Percentiles rank a stretch among this genome's conserved stretches.
Evolutionary conservation across 805 yeast genomes (phyloP).

Genomic region (Yarrowia sp.): DNA sequence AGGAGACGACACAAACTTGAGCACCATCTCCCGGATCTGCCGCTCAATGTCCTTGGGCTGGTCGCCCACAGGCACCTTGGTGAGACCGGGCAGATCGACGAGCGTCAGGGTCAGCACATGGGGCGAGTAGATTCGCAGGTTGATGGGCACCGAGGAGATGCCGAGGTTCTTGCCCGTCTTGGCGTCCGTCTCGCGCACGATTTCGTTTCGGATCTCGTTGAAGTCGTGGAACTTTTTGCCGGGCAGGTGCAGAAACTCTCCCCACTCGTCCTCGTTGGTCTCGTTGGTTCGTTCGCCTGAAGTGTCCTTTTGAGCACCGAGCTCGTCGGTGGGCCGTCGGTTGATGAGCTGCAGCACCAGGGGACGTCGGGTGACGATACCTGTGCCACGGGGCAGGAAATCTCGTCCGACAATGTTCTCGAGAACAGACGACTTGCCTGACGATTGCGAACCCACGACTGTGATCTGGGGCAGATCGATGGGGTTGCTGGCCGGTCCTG

Average conservation of each 20-base stretch:
- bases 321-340: conserved; percentile 55
- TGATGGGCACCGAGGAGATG: conserved; percentile 90
- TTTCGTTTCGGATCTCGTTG: conserved; percentile 86
- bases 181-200: conserved; percentile 88
- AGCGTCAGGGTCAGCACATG: conserved; percentile 91
- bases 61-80: conserved; percentile 98
- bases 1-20: conserved; percentile 93
- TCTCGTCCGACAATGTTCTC: conserved; percentile 93
- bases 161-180: conserved; percentile 78
- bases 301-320: conserved; percentile 1
- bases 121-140: conserved; percentile 90
- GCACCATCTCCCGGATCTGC: conserved; percentile 89
- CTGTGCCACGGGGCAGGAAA: conserved; percentile 90
- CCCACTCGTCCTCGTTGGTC: conserved; percentile 75
- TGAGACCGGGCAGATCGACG: conserved; percentile 96
- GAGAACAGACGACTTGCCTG: conserved; percentile 87
- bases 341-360: conserved; percentile 81
- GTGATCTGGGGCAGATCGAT: conserved; percentile 93
- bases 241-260: conserved; percentile 93
- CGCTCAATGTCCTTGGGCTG: conserved; percentile 97
- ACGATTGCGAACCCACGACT: conserved; percentile 92
- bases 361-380: conserved; percentile 91
- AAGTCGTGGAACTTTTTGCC: conserved; percentile 87
- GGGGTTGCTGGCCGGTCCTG: conserved; percentile 93
- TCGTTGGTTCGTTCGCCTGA: conserved; percentile 13